Percentiles rank a stretch among this genome's conserved stretches.
phyloP scores from a whole-genome alignment of 495 filamentous ascomycete genomes.

The Hypoxylon perforatum region DNA sequence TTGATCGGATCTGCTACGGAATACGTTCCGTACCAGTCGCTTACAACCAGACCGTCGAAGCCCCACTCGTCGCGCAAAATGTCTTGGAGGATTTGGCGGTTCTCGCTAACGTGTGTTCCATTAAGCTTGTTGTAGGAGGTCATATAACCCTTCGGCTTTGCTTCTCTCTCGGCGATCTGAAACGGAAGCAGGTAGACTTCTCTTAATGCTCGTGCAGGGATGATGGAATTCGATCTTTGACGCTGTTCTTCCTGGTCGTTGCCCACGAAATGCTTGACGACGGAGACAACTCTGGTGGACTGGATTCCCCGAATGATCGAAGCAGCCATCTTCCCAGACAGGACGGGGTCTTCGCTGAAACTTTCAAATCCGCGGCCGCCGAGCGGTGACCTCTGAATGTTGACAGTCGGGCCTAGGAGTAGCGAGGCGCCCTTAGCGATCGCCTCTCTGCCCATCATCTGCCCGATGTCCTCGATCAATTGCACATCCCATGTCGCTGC shows the following conservation, averaged over 20 bases:
- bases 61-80: constrained; percentile 69
- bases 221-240: constrained; percentile 58
- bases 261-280: constrained; percentile 49
- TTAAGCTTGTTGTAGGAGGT: constrained; percentile 32
- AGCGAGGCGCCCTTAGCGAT: constrained; percentile 68
- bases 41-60: constrained; percentile 66
- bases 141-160: constrained; percentile 67
- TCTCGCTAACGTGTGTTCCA: constrained; percentile 40
- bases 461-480: neutral
- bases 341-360: constrained; percentile 69
- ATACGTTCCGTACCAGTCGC: constrained; percentile 68
- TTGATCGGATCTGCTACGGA: constrained; percentile 58
- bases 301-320: constrained; percentile 43
- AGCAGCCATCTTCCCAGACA: constrained; percentile 37
- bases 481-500: constrained; percentile 6
- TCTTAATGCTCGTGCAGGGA: constrained; percentile 65
- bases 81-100: constrained; percentile 62
- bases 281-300: constrained; percentile 39
- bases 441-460: constrained; percentile 51
- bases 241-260: constrained; percentile 48
- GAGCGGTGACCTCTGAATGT: constrained; percentile 69
- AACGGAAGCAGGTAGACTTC: constrained; percentile 74
- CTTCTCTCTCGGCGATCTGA: constrained; percentile 66
- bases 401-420: constrained; percentile 69
- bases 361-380: constrained; percentile 73